Base-by-base conservation (phyloP, 2,329 filamentous ascomycete species). In the Blumeria graminis region DNA sequence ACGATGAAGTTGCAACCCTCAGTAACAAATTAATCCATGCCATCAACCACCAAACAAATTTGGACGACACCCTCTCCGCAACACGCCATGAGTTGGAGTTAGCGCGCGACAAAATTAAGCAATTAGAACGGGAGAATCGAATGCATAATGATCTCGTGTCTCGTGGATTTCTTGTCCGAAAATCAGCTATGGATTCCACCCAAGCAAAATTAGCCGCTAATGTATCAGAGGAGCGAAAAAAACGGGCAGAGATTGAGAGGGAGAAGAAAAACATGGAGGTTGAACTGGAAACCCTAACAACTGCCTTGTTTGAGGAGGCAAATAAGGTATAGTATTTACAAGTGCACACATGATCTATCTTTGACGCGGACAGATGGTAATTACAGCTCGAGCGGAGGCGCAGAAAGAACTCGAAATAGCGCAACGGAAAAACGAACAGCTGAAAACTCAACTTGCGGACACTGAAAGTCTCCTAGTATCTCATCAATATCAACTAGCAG, bases 21-120 rank as follows among this genome's bases (percentile, higher is more conserved):
- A 96, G 88, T 70, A 90, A 88, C 53, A 98, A 98, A 69, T 80
- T 98, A 60, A 90, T 98, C 63, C 90, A 92, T 65, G 90, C 92
- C 48, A 95, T 98, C 70, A 98, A 98, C 67, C 84, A 94, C 68
- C 89, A 95, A 69, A 95, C 89, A 7, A 82, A 78, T 22, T 76
- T 98, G 48, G 92, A 96, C 68, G 92, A 98, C 68, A 85, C 80
- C 10, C 74, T 98, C 16, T 83, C 86, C 54, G 81, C 80, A 55
- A 84, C 88, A 14, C 80, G 88, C 39, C 82, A 89, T 66, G 88
- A 96, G 65, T 72, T 96, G 51, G 86, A 94, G 56, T 68, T 76
- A 36, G 79, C 87, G 8, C 77, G 76, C 58, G 77, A 82, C 52
- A 77, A 76, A 62, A 77, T 93, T 56, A 74, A 72, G 56, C 73